Percentiles rank a stretch among this genome's conserved stretches.
Evolutionary conservation across 371 early-diverging fungal genomes (phyloP).

Genomic region (Rhizomucor miehei): DNA sequence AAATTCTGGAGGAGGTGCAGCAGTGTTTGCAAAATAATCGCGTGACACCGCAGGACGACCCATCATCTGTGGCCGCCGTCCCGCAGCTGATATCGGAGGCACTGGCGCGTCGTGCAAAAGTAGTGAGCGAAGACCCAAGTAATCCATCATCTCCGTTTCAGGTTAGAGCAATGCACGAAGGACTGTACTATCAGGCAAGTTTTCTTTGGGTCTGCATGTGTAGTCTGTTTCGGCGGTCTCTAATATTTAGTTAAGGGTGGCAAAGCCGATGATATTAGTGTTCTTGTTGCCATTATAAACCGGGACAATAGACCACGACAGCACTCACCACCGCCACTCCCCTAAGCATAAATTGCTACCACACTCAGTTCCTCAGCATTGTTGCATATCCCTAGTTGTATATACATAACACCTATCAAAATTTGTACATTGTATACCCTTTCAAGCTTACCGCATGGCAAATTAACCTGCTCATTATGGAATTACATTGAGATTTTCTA

Average conservation of each 20-base stretch:
- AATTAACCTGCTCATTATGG: too few relatives aligned
- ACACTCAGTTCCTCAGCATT: too few relatives aligned
- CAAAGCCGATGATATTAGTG: constrained; percentile 84
- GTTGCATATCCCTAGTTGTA: too few relatives aligned
- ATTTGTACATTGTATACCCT: too few relatives aligned
- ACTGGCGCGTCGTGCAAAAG: constrained; percentile 71
- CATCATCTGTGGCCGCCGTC: constrained; percentile 24
- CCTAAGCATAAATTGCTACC: constrained; percentile 1
- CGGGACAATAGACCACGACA: constrained; percentile 50
- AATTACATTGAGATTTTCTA: too few relatives aligned
- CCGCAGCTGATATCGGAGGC: constrained; percentile 79
- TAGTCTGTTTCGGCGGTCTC: not conserved
- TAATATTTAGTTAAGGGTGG: constrained; percentile 62
- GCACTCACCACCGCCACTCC: constrained; percentile 17
- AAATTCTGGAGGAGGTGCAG: constrained; percentile 62
- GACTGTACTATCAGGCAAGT: constrained; percentile 62
- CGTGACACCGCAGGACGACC: not conserved
- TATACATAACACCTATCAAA: too few relatives aligned
- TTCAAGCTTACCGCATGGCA: too few relatives aligned
- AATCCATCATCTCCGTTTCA: constrained; percentile 86
- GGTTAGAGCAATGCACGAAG: constrained; percentile 76
- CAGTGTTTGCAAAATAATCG: constrained; percentile 12
- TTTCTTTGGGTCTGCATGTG: not conserved
- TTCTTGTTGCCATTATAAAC: constrained; percentile 69
- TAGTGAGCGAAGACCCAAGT: constrained; percentile 75